phyloP scores from a whole-genome alignment of 495 filamentous ascomycete species.

The Diplogelasinospora grovesii region DNA sequence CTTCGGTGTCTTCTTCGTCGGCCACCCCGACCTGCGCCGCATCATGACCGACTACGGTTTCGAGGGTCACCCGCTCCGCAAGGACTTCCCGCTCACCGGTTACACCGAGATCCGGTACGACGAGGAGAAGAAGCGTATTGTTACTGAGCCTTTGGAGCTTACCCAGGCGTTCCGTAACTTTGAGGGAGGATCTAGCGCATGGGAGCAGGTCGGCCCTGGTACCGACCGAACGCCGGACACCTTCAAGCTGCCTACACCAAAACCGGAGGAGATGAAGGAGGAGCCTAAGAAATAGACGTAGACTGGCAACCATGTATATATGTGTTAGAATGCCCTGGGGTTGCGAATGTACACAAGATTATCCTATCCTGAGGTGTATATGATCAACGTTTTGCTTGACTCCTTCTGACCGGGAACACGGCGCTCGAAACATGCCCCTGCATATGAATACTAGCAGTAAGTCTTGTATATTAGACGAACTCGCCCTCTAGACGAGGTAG shows the following conservation, averaged over 20 bases:
- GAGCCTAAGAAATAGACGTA: conserved; percentile 77
- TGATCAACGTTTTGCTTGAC: too few species aligned
- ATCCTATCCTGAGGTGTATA: too few species aligned
- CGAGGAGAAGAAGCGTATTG: conserved; percentile 99
- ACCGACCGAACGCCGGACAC: conserved; percentile 72
- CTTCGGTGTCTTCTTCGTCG: conserved; percentile 94
- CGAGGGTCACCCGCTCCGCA: conserved; percentile 93
- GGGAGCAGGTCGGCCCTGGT: conserved; percentile 90
- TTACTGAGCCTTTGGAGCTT: conserved; percentile 93
- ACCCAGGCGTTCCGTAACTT: conserved; percentile 99
- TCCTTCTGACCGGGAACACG: too few species aligned
- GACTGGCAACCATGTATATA: conserved; percentile 19
- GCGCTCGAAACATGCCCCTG: not conserved
- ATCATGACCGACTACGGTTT: conserved; percentile 99
- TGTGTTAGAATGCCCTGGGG: not conserved
- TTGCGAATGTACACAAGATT: not conserved
- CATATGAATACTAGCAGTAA: not conserved
- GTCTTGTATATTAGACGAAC: not conserved
- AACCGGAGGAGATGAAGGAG: conserved; percentile 86
- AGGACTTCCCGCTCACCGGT: conserved; percentile 96
- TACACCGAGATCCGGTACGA: conserved; percentile 98
- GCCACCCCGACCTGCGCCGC: conserved; percentile 90
- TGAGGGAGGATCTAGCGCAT: conserved; percentile 70
- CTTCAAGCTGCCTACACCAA: conserved; percentile 92
- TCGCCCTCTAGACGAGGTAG: too few species aligned